phyloP scores from a whole-genome alignment of 2,329 filamentous ascomycete species.

The Boeremia lycopersici region DNA sequence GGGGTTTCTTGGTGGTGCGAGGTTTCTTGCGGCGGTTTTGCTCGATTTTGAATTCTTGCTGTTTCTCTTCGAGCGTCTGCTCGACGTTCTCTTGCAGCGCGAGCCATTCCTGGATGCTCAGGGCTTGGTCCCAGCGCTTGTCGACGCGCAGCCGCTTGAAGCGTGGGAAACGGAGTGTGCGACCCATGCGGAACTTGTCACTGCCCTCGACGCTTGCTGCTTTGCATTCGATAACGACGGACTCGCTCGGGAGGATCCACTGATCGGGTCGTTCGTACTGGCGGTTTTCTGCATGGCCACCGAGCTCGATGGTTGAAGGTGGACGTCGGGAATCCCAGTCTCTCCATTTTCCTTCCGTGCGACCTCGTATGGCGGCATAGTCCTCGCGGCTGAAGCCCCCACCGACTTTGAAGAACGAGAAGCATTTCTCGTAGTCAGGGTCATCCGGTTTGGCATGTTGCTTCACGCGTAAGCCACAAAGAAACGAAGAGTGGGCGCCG shows the following conservation, averaged over 20 bases:
- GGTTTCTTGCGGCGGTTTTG: slow-evolving; percentile 67
- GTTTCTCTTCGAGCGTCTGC: slow-evolving; percentile 72
- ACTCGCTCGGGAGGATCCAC: slow-evolving; percentile 91
- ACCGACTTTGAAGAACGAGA: slow-evolving; percentile 98
- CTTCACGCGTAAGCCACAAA: slow-evolving; percentile 85
- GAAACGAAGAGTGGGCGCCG: slow-evolving; percentile 79
- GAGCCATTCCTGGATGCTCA: slow-evolving; percentile 79
- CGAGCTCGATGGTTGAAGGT: slow-evolving; percentile 81
- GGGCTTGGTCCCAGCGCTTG: slow-evolving; percentile 79
- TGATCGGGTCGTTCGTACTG: slow-evolving; percentile 84
- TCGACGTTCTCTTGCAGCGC: slow-evolving; percentile 72
- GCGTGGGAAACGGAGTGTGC: slow-evolving; percentile 88
- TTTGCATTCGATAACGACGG: slow-evolving; percentile 86
- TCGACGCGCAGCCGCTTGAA: slow-evolving; percentile 84
- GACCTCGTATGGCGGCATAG: slow-evolving; percentile 80
- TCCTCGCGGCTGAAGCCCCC: slow-evolving; percentile 87
- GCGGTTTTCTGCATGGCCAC: slow-evolving; percentile 67
- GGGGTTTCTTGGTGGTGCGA: slow-evolving; percentile 67
- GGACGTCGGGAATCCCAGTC: slow-evolving; percentile 81
- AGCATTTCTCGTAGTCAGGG: slow-evolving; percentile 73
- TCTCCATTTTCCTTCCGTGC: slow-evolving; percentile 89
- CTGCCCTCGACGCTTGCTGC: slow-evolving; percentile 78
- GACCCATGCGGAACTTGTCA: slow-evolving; percentile 75
- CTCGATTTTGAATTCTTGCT: slow-evolving; percentile 72
- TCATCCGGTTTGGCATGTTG: slow-evolving; percentile 66